These are phyloP conservation scores for Calonectria pseudoturangicola DNA, from an alignment of 2,329 filamentous ascomycete genomes.

Conservation along the genomic window DNA sequence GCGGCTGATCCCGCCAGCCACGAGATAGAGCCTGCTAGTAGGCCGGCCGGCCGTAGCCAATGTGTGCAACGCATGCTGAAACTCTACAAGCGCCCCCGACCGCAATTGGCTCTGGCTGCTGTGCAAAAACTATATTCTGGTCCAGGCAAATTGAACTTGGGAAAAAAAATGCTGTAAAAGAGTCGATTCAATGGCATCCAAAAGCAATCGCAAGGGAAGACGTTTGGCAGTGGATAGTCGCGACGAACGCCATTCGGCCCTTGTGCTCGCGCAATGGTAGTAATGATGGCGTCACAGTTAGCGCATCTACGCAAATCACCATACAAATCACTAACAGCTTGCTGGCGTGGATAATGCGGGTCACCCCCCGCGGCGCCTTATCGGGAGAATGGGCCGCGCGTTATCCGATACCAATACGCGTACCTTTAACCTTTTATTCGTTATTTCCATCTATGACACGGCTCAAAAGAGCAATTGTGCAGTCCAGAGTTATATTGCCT, in stretches of 20 bases:
- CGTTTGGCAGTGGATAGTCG: slow-evolving; percentile 13
- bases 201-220: slow-evolving; percentile 8
- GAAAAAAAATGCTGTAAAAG: not conserved
- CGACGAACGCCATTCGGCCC: slow-evolving; percentile 31
- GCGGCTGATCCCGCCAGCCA: not conserved
- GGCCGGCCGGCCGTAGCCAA: slow-evolving; percentile 30
- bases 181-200: slow-evolving; percentile 3
- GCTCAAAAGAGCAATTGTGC: not conserved
- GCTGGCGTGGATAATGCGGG: not conserved
- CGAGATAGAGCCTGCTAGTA: slow-evolving; percentile 27
- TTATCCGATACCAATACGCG: slow-evolving; percentile 22
- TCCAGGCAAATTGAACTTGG: not conserved
- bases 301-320: accelerated
- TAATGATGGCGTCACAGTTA: slow-evolving; percentile 52
- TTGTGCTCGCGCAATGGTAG: slow-evolving; percentile 42
- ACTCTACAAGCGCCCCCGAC: not conserved
- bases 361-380: slow-evolving; percentile 5
- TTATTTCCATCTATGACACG: slow-evolving; percentile 6
- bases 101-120: not conserved
- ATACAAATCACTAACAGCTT: slow-evolving; percentile 44
- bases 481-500: slow-evolving; percentile 26
- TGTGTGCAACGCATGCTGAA: slow-evolving; percentile 38
- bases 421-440: slow-evolving; percentile 13
- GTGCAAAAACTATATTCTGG: too few relatives aligned
- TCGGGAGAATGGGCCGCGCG: slow-evolving; percentile 31